These are phyloP conservation scores for Geosmithia morbida DNA, from an alignment of 2,329 filamentous ascomycete genomes.

Conservation along the genomic window DNA sequence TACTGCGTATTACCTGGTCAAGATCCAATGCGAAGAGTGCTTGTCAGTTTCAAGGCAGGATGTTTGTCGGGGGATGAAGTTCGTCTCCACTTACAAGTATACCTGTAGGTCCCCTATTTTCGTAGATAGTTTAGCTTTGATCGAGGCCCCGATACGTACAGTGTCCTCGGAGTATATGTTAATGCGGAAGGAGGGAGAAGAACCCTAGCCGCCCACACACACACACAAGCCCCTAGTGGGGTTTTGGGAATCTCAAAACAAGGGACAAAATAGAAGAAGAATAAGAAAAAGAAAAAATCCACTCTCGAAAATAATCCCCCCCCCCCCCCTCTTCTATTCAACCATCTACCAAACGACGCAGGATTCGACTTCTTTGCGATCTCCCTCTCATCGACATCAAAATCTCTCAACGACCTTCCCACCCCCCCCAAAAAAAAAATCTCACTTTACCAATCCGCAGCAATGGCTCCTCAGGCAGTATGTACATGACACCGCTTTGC, in stretches of 20 bases:
- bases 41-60: no score
- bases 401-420: background rate
- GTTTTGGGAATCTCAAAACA: background rate
- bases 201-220: background rate
- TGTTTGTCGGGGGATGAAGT: no score
- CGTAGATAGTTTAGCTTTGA: no score
- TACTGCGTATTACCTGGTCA: no score
- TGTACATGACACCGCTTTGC: constrained; percentile 82
- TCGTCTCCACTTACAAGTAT: no score
- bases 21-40: no score
- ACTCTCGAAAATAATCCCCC: background rate
- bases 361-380: constrained; percentile 4
- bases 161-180: background rate
- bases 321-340: background rate
- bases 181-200: background rate
- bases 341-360: background rate
- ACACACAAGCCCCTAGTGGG: background rate
- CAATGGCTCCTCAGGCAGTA: constrained; percentile 86
- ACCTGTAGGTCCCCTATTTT: no score
- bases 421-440: constrained; percentile 12
- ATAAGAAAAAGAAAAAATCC: background rate
- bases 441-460: constrained; percentile 16
- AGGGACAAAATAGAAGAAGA: background rate
- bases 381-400: constrained; percentile 3
- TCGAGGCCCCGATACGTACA: background rate